phyloP scores from a whole-genome alignment of 1,284 basidiomycete species.

The Cryptococcus depauperatus region DNA sequence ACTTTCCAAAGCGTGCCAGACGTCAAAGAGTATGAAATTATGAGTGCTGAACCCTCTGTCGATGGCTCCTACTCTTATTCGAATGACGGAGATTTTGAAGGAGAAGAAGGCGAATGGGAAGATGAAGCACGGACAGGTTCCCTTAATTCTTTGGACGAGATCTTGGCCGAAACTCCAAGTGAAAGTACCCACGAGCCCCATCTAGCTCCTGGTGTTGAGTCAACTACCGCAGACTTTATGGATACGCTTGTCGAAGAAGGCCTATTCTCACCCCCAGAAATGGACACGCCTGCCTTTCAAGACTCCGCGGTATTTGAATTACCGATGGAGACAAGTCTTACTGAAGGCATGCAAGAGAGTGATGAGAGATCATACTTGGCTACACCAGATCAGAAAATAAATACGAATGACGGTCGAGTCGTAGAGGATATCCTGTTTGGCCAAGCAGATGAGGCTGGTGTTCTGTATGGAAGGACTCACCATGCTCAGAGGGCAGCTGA shows the following conservation, averaged over 20 bases:
- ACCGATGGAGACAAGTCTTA: conserved; percentile 13
- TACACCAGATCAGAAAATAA: no score
- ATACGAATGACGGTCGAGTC: conserved; percentile 26
- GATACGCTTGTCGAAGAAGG: conserved; percentile 43
- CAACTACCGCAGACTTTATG: conserved; percentile 44
- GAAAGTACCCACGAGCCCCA: not conserved
- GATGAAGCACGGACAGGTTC: conserved; percentile 21
- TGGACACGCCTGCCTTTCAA: conserved; percentile 26
- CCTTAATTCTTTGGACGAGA: conserved; percentile 26
- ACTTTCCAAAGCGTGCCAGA: conserved; percentile 79
- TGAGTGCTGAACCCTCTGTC: conserved; percentile 51
- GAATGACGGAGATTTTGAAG: conserved; percentile 47
- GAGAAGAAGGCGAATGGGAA: conserved; percentile 45
- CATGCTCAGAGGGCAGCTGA: conserved; percentile 45
- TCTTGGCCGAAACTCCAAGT: not conserved
- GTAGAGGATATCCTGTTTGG: conserved; percentile 12
- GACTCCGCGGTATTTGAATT: conserved; percentile 27
- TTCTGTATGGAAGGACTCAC: conserved; percentile 63
- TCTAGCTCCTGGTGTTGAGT: conserved; percentile 16
- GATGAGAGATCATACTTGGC: conserved; percentile 21
- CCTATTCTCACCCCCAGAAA: conserved; percentile 36
- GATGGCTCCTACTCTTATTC: conserved; percentile 49
- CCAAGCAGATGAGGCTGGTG: conserved; percentile 50
- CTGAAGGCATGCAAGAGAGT: conserved; percentile 6
- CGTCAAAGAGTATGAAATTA: conserved; percentile 73